These are phyloP conservation scores for Dothistroma septosporum DNA, from an alignment of 2,329 filamentous ascomycete species.

Conservation along the genomic window DNA sequence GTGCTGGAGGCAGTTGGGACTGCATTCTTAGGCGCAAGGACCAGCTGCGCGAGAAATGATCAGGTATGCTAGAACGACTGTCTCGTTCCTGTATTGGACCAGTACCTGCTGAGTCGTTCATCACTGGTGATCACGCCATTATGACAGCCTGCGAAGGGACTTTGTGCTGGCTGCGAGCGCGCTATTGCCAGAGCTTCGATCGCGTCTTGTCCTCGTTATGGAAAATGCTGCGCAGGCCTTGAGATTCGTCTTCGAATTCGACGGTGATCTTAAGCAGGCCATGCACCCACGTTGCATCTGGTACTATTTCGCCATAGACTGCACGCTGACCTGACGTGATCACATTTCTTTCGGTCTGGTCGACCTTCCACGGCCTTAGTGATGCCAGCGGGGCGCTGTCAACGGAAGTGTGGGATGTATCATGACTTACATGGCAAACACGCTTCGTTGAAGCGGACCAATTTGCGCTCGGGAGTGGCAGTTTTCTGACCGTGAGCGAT, in stretches of 20 bases:
- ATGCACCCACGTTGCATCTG: conserved; percentile 14
- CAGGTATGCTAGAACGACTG: background rate
- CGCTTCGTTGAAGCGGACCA: background rate
- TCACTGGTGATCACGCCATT: background rate
- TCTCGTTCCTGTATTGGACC: background rate
- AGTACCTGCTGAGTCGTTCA: background rate
- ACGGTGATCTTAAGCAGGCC: conserved; percentile 2
- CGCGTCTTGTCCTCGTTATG: background rate
- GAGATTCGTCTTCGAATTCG: background rate
- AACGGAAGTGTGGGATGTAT: no score
- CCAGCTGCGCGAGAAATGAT: background rate
- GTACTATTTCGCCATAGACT: conserved; percentile 20
- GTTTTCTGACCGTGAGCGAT: background rate
- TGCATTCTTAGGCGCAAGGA: background rate
- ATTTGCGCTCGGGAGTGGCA: background rate
- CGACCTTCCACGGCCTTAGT: conserved; percentile 11
- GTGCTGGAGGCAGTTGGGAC: background rate
- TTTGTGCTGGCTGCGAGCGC: background rate
- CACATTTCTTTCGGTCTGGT: conserved; percentile 24
- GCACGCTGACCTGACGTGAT: conserved; percentile 17
- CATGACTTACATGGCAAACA: background rate
- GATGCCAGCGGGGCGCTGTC: background rate
- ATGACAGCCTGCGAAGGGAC: background rate
- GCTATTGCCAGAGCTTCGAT: background rate
- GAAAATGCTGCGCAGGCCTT: background rate